phyloP scores from a whole-genome alignment of 1,284 basidiomycete genomes.

The Vanrija humicola region DNA sequence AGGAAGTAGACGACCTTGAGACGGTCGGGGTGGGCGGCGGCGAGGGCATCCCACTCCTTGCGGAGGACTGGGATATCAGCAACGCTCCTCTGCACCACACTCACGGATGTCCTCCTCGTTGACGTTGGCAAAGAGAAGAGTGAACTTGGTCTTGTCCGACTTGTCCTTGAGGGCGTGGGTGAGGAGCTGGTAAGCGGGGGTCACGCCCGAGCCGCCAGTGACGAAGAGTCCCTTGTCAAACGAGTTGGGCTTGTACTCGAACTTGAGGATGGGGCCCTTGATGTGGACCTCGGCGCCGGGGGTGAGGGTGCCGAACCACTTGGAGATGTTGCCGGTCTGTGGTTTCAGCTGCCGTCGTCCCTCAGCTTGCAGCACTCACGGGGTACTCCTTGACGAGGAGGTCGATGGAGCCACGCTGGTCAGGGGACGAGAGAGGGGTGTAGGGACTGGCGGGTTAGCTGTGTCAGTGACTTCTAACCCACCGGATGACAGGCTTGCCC shows the following conservation, averaged over 20 bases:
- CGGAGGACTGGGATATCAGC: conserved; percentile 55
- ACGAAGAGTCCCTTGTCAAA: conserved; percentile 83
- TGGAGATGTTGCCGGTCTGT: conserved; percentile 64
- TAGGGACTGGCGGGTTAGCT: conserved; percentile 55
- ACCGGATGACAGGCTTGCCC: conserved; percentile 81
- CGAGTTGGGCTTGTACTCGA: conserved; percentile 76
- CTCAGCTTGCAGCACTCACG: conserved; percentile 23
- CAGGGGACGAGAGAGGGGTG: conserved; percentile 72
- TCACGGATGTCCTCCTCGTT: conserved; percentile 76
- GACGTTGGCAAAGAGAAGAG: conserved; percentile 84
- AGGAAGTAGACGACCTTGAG: conserved; percentile 81
- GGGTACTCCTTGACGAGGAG: conserved; percentile 77
- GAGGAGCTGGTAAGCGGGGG: conserved; percentile 59
- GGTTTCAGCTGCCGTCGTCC: not conserved
- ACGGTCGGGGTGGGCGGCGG: conserved; percentile 62
- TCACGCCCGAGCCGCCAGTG: conserved; percentile 61
- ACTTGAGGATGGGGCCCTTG: conserved; percentile 87
- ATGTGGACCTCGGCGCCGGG: conserved; percentile 77
- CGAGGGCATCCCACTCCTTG: conserved; percentile 71
- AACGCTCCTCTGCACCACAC: not conserved
- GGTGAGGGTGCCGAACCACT: conserved; percentile 66
- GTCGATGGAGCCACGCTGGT: conserved; percentile 67
- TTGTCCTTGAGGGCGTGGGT: conserved; percentile 61
- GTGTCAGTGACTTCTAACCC: conserved; percentile 35
- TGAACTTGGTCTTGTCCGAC: conserved; percentile 94